These are phyloP conservation scores for Chlorophyllum brunneum DNA, from an alignment of 768 basidiomycete genomes.

Conservation along the genomic window DNA sequence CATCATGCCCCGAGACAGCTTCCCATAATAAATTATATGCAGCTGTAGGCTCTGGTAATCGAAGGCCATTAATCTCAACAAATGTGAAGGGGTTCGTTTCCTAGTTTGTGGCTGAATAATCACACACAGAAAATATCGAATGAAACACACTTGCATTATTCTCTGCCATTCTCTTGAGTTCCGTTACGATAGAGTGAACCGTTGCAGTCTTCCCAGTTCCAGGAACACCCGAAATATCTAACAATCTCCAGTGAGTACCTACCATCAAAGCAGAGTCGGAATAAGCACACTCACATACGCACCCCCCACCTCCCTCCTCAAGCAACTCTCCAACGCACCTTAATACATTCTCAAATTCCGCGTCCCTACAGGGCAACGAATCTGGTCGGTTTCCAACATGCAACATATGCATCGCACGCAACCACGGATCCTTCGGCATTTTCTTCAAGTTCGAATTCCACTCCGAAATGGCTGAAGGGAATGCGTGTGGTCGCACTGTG, in stretches of 20 bases:
- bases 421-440: constrained; percentile 73
- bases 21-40: constrained; percentile 94
- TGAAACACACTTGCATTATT: constrained; percentile 51
- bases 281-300: constrained; percentile 68
- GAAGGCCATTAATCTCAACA: constrained; percentile 96
- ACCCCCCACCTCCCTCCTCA: constrained; percentile 92
- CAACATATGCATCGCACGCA: constrained; percentile 84
- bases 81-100: constrained; percentile 94
- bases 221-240: constrained; percentile 98
- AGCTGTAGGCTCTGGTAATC: constrained; percentile 87
- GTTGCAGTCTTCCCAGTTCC: constrained; percentile 99
- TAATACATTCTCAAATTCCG: constrained; percentile 76
- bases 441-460: constrained; percentile 39
- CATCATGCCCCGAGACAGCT: constrained; percentile 79
- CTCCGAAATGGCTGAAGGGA: constrained; percentile 30
- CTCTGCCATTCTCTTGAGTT: constrained; percentile 86
- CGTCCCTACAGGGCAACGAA: constrained; percentile 82
- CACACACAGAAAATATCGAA: neutral
- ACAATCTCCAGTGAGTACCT: neutral
- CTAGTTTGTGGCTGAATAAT: constrained; percentile 33
- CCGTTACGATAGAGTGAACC: constrained; percentile 87
- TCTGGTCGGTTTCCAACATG: constrained; percentile 95
- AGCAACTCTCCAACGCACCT: constrained; percentile 78
- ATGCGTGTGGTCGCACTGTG: constrained; percentile 18
- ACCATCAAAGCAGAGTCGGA: neutral